Evolutionary conservation across 2,329 filamentous ascomycete species (phyloP), one percentile per base, ranked within the genome.

Genomic region (Xylaria sp.): DNA sequence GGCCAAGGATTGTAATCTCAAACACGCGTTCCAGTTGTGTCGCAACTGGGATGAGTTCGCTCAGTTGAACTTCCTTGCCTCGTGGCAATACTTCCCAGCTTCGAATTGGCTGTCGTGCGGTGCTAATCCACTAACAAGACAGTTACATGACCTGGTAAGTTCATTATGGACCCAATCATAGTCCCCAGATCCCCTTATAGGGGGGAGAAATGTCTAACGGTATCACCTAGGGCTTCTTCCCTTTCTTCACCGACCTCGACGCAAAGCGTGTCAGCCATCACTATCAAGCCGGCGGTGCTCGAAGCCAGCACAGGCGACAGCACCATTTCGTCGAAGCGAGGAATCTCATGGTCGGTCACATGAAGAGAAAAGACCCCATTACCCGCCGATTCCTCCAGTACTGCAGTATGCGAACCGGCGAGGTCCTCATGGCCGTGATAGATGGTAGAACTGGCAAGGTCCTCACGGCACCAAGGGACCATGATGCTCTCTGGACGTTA

Each of bases 31-130:
- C 19, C 67, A 73, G n/a, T 72, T 81, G 9, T 80, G 78, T 63
- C 74, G 78, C 30, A 78, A 78, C 65, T 81, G 78, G 79, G 75
- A 78, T 47, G 79, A 81, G 64, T 79, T 80, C 64, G 79, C 75
- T 57, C 75, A 80, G 63, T 67, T 81, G 18, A 78, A 76, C 58
- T 75, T 76, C 47, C 71, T 80, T 2, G 73, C 76, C 6, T 59
- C 73, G 8, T 77, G 76, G 69, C 71, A 76, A 50, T 81, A 77
- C 62, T 81, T 81, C 53, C 79, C 78, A 0, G 75, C 75, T 1
- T 71, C 75, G 10, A 76, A 77, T 60, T 80, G 78, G 77, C 68
- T 71, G 1, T 70, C 67, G 3, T 79, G 76, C 72, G 70, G 74
- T 16, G 72, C 75, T 5, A 74, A 77, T 65, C 58, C 68, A 4